Evolutionary conservation across 169 alveolate genomes (phyloP).

Genomic region (Cryptosporidium muris): DNA sequence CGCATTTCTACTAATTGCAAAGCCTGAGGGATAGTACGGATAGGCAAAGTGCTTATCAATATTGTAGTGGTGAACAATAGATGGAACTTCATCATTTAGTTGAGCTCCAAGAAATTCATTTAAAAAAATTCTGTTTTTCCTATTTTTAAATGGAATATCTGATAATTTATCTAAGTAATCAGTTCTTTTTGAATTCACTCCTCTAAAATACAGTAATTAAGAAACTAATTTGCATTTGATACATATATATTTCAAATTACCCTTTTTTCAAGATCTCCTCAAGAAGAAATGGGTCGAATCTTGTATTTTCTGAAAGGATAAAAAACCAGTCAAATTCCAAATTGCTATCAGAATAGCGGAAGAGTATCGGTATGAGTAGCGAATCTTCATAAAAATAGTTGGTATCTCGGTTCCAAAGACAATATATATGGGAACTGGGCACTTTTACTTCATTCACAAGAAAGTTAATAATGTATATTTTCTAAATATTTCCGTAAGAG

Average conservation of each 20-base stretch:
- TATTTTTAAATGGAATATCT: too few relatives aligned
- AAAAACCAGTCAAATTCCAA: conserved; percentile 59
- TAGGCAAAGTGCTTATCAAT: conserved; percentile 30
- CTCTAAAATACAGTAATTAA: too few relatives aligned
- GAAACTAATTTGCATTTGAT: conserved; percentile 10
- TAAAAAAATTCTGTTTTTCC: not conserved
- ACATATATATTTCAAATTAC: conserved; percentile 17
- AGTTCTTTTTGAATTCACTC: too few relatives aligned
- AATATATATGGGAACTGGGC: conserved; percentile 33
- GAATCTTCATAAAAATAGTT: conserved; percentile 24
- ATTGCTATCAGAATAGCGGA: conserved; percentile 23
- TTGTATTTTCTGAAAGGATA: conserved; percentile 30
- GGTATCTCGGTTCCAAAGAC: conserved; percentile 4
- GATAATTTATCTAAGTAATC: too few relatives aligned
- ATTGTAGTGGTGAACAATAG: conserved; percentile 65
- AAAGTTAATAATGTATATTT: conserved; percentile 35
- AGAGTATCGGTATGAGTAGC: conserved; percentile 30
- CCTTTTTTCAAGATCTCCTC: conserved; percentile 5
- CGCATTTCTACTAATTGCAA: conserved; percentile 41
- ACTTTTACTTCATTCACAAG: conserved; percentile 14
- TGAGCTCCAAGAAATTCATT: conserved; percentile 47
- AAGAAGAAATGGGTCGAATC: conserved; percentile 25
- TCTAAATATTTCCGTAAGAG: not conserved
- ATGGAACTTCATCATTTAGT: conserved; percentile 34
- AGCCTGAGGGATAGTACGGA: conserved; percentile 63